Percentiles rank a stretch among this genome's conserved stretches.
phyloP scores from a whole-genome alignment of 1,139 yeast species.

The Blastobotrys niveus region DNA sequence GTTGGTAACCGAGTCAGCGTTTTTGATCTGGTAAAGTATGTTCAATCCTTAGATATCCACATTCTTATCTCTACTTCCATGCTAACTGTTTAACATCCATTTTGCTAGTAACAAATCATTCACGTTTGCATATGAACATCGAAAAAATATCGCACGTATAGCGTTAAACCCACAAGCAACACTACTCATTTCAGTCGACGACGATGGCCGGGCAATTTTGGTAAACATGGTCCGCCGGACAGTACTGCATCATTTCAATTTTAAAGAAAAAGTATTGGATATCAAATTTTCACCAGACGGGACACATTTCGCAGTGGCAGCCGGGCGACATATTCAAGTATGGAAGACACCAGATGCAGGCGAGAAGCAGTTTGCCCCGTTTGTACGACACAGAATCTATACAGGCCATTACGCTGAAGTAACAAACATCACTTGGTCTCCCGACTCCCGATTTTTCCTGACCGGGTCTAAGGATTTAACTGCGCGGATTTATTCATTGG shows the following conservation, averaged over 20 bases:
- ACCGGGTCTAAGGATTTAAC: slow-evolving; percentile 89
- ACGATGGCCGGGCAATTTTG: slow-evolving; percentile 85
- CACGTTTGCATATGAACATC: slow-evolving; percentile 88
- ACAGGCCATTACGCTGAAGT: slow-evolving; percentile 92
- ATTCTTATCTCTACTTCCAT: neutral
- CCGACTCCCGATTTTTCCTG: slow-evolving; percentile 79
- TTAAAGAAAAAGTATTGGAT: slow-evolving; percentile 70
- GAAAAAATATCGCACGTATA: slow-evolving; percentile 72
- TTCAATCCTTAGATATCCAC: neutral
- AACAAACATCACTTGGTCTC: slow-evolving; percentile 77
- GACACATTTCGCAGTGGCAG: slow-evolving; percentile 74
- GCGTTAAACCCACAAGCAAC: slow-evolving; percentile 83
- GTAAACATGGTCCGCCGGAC: slow-evolving; percentile 79
- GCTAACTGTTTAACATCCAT: too few species aligned
- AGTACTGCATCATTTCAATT: slow-evolving; percentile 92
- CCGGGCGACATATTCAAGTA: slow-evolving; percentile 77
- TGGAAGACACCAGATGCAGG: slow-evolving; percentile 84
- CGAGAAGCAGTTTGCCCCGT: slow-evolving; percentile 89
- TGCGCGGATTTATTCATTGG: slow-evolving; percentile 75
- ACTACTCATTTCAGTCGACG: slow-evolving; percentile 73
- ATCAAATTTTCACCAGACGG: slow-evolving; percentile 89
- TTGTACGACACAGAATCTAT: slow-evolving; percentile 80
- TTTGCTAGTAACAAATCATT: slow-evolving; percentile 55
- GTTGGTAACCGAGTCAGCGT: slow-evolving; percentile 92
- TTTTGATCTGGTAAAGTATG: slow-evolving; percentile 65